phyloP scores from a whole-genome alignment of 257 asterid genomes.

The Coffea eugenioides region DNA sequence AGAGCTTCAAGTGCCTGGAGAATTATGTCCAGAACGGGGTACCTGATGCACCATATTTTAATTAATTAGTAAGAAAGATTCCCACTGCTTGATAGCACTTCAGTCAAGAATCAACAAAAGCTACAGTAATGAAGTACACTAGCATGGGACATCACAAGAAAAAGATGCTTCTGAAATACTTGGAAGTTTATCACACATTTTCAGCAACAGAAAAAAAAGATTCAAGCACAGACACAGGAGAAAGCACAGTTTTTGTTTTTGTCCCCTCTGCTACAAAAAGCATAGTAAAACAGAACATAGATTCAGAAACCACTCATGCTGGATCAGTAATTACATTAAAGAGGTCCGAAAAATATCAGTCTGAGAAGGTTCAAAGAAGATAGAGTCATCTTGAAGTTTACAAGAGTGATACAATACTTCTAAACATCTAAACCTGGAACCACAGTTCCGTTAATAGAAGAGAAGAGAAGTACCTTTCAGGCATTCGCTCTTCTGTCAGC shows the following conservation, averaged over 20 bases:
- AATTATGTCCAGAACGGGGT: conserved; percentile 59
- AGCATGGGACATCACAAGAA: background rate
- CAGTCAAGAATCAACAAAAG: background rate
- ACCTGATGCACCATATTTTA: conserved; percentile 47
- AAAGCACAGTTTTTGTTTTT: background rate
- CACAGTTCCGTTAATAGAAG: background rate
- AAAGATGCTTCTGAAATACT: background rate
- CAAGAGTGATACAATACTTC: background rate
- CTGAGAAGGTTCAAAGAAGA: background rate
- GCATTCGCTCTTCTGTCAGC: conserved; percentile 53
- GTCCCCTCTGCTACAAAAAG: background rate
- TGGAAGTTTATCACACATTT: background rate
- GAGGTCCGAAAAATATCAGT: background rate
- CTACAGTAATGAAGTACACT: background rate
- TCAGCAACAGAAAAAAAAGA: background rate
- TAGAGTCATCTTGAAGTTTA: background rate
- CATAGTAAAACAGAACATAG: background rate
- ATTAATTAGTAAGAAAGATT: conserved; percentile 5
- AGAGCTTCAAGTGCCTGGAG: conserved; percentile 82
- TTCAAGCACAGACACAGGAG: background rate
- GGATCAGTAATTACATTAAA: background rate
- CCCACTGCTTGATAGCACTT: conserved; percentile 16
- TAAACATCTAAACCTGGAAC: background rate
- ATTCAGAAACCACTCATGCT: background rate
- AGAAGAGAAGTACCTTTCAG: conserved; percentile 55